Evolutionary conservation across 768 basidiomycete genomes (phyloP), one percentile per base, ranked within the genome.

Genomic region (Pulveroboletus frians): DNA sequence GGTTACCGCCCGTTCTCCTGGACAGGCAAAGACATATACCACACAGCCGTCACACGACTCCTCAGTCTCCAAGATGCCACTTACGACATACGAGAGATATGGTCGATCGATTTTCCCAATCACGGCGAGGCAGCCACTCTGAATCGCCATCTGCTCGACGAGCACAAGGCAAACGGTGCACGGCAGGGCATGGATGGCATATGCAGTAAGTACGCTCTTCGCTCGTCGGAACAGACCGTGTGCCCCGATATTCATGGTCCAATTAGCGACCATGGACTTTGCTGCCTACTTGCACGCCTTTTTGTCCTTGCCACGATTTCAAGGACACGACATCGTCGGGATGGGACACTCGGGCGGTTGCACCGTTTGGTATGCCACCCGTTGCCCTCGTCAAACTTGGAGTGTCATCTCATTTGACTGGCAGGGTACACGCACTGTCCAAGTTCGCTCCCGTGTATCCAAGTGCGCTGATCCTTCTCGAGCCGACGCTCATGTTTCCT

Each of bases 31-130:
- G 65, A 67, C 51, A 47, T 57, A 30, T 69, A 64, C 37, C 62
- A 68, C 17, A 38, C 51, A 4, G 13, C 52, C 30, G 48, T 68
- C 11, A 39, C 46, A 7, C 51, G 53, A 6, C 20, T 67, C 6
- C 56, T 68, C 34, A 35, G 35, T 27, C 48, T 51, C 40, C 41
- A 41, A 10, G 37, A 50, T 17, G 50, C 54, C 4, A 46, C 53
- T 3, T 63, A 57, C 30, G 53, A 46, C 23, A 59, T 69, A 17
- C 56, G 60, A 3, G 68, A 69, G 39, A 60, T 71, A 47, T 69
- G 68, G 68, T 58, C 63, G 3, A 51, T 71, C 3, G 69, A 70
- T 43, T 58, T 68, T 46, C 71, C 68, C 1, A 70, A 70, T 43
- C 69, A 70, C 29, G 69, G 70, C 5, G 61, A 71, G 43, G 54